Evolutionary conservation across 1,284 basidiomycete genomes (phyloP).

Genomic region (Sanghuangporus weigelae): DNA sequence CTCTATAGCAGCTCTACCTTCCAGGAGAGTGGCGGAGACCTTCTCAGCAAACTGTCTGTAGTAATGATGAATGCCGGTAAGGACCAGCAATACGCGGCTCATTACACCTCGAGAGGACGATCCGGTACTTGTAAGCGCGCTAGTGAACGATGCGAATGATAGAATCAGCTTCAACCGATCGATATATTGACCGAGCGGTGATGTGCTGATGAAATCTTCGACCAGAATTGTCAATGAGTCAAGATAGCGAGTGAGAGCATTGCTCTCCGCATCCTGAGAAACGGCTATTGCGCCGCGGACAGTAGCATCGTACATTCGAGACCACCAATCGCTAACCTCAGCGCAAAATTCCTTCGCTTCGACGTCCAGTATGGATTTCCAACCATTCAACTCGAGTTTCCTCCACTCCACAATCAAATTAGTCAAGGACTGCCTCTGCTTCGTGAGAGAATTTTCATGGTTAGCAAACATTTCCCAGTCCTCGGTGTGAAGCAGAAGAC

Average conservation of each 20-base stretch:
- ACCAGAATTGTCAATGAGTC: constrained; percentile 72
- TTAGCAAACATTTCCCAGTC: constrained; percentile 98
- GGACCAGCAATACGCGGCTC: neutral
- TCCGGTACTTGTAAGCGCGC: constrained; percentile 28
- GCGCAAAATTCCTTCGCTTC: constrained; percentile 59
- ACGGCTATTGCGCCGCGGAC: constrained; percentile 62
- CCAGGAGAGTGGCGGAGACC: constrained; percentile 47
- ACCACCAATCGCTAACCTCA: constrained; percentile 84
- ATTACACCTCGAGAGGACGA: constrained; percentile 30
- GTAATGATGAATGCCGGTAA: constrained; percentile 52
- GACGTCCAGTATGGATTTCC: constrained; percentile 78
- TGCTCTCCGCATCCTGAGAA: constrained; percentile 32
- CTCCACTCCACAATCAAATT: constrained; percentile 87
- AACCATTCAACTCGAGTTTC: constrained; percentile 82
- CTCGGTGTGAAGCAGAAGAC: constrained; percentile 82
- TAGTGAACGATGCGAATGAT: constrained; percentile 55
- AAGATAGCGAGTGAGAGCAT: constrained; percentile 50
- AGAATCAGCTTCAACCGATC: constrained; percentile 66
- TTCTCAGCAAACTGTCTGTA: constrained; percentile 59
- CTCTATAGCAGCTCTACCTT: constrained; percentile 66
- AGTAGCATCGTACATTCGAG: constrained; percentile 81
- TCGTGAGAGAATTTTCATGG: constrained; percentile 74
- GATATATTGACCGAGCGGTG: constrained; percentile 80
- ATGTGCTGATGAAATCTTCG: constrained; percentile 75
- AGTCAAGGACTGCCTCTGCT: constrained; percentile 63